phyloP scores from a whole-genome alignment of 2,329 filamentous ascomycete species.

The Juglanconis juglandina region DNA sequence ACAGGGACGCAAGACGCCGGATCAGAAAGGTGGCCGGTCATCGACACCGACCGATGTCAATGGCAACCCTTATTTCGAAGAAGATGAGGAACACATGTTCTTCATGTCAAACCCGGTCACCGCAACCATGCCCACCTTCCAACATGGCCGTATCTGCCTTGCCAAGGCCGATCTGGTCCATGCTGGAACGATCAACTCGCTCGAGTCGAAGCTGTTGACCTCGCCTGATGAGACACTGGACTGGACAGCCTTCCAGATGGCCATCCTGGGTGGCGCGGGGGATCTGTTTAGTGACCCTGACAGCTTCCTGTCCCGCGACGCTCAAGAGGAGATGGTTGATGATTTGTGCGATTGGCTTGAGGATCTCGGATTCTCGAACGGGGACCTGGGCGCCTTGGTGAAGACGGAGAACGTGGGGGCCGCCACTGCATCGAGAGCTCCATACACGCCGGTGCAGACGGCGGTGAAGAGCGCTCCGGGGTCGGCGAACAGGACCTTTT shows the following conservation, averaged over 20 bases:
- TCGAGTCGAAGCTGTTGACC: conserved; percentile 28
- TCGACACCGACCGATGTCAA: conserved; percentile 20
- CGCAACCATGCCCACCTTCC: conserved; percentile 45
- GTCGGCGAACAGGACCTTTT: conserved; percentile 1
- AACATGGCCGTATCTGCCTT: conserved; percentile 55
- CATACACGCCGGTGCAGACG: not conserved
- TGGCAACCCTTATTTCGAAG: conserved; percentile 11
- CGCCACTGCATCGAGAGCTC: not conserved
- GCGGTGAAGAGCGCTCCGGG: conserved; percentile 8
- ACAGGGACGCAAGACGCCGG: not conserved
- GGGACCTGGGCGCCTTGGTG: conserved; percentile 35
- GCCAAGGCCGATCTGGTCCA: conserved; percentile 39
- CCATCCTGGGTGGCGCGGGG: conserved; percentile 55
- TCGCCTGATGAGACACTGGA: conserved; percentile 51
- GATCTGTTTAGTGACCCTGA: conserved; percentile 45
- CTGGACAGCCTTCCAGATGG: conserved; percentile 65
- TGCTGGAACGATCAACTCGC: conserved; percentile 20
- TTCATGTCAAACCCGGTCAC: conserved; percentile 48
- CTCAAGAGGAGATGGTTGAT: conserved; percentile 28
- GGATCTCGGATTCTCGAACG: conserved; percentile 44
- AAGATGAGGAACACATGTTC: conserved; percentile 43
- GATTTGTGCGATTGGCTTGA: conserved; percentile 51
- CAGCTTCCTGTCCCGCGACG: conserved; percentile 33
- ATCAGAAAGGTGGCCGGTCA: not conserved
- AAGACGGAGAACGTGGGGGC: conserved; percentile 1